These are phyloP conservation scores for Diaporthe vexans DNA, from an alignment of 2,329 filamentous ascomycete genomes.

Conservation along the genomic window DNA sequence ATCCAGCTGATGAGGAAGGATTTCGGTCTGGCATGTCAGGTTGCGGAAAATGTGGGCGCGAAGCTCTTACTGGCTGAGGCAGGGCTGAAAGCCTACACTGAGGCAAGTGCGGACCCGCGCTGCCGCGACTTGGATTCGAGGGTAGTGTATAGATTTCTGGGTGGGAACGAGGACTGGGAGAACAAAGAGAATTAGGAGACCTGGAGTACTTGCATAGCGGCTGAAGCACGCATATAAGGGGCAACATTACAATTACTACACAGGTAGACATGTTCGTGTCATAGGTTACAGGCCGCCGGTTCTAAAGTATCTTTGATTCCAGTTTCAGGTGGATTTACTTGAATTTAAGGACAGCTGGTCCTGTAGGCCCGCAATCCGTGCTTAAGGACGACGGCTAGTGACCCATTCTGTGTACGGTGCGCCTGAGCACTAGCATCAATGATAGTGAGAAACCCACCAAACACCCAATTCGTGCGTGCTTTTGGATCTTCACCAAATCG, in stretches of 20 bases:
- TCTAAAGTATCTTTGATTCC: background rate
- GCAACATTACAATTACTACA: background rate
- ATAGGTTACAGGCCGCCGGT: no score
- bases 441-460: no score
- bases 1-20: conserved; percentile 73
- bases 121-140: conserved; percentile 69
- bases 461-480: background rate
- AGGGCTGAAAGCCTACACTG: conserved; percentile 65
- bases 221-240: background rate
- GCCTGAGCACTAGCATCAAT: no score
- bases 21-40: conserved; percentile 66
- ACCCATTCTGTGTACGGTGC: no score
- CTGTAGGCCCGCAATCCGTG: background rate
- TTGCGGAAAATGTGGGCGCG: conserved; percentile 66
- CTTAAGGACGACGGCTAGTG: background rate
- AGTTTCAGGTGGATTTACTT: no score
- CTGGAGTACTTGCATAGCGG: background rate
- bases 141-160: conserved; percentile 69
- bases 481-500: background rate
- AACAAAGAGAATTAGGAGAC: conserved; percentile 2
- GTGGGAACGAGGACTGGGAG: conserved; percentile 65
- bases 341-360: background rate
- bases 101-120: conserved; percentile 62
- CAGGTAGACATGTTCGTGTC: background rate
- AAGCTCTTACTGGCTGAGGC: conserved; percentile 63